Base-by-base conservation (phyloP, 495 filamentous ascomycete genomes). In the Aspergillus saccharolyticus region DNA sequence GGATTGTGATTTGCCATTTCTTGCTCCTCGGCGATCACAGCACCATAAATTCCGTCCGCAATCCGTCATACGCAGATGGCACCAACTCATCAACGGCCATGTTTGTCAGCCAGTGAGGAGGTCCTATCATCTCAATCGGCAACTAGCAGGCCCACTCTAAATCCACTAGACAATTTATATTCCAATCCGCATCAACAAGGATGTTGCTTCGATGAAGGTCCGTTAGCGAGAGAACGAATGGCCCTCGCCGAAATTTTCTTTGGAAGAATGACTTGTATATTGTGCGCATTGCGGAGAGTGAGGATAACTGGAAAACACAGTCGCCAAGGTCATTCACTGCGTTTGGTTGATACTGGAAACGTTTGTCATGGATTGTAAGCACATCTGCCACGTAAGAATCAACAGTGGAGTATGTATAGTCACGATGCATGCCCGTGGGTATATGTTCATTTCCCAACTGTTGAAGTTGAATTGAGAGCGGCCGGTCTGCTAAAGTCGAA, bases 401-500 rank as follows among this genome's bases (percentile, higher is more conserved):
- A 46, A 63, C 60, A 44, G 45, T 66, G 12, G 56, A 57, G 58
- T 75, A 65, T 17, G 68, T 75, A 33, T 57, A 17, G 22, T 68
- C 57, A 30, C 66, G 66, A 16, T 51, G 51, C 22, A 77, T 73
- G 48, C 66, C 63, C 25, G 59, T 62, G 16, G 63, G 70, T n/a
- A 74, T 74, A 12, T 60, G 24, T 39, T 74, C 66, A 59, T 77
- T 75, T 55, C 74, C 72, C 24, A 73, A 39, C 16, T 67, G 48
- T n/a, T 61, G 54, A 15, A 68, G 58, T 16, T 47, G 18, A 56
- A 63, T 63, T 6, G 52, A 47, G 0, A 76, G 64, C 0, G 72
- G 73, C 10, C 72, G 61, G 54, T 76, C 76, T 9, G 42, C 60
- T 42, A 78, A 56, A 0, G 44, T 52, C 1, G 74, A 20, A 16